These are phyloP conservation scores for Hortiboletus campestris DNA, from an alignment of 768 basidiomycete species.

Conservation along the genomic window DNA sequence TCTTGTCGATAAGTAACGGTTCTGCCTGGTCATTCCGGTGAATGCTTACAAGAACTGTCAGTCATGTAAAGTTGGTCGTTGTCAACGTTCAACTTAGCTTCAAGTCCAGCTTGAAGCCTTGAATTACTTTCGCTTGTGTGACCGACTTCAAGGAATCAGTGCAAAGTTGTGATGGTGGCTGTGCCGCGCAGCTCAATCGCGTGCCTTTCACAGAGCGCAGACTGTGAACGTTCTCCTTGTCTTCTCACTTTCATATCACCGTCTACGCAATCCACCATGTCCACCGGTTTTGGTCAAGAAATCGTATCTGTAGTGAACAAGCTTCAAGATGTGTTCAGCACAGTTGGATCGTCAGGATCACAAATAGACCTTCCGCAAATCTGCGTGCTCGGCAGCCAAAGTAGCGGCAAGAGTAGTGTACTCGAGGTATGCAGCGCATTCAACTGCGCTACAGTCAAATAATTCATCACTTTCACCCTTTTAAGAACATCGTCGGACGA, in stretches of 20 bases:
- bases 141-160: no score
- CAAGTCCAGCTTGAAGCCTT: background rate
- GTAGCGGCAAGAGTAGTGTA: slow-evolving; percentile 92
- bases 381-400: slow-evolving; percentile 88
- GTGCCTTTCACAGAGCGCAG: slow-evolving; percentile 19
- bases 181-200: slow-evolving; percentile 22
- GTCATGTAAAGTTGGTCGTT: background rate
- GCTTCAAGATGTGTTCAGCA: slow-evolving; percentile 86
- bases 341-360: slow-evolving; percentile 74
- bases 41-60: background rate
- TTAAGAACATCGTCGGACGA: slow-evolving; percentile 93
- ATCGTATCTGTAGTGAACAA: slow-evolving; percentile 84
- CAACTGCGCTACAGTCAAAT: background rate
- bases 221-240: slow-evolving; percentile 8
- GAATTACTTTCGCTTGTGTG: no score
- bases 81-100: background rate
- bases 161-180: slow-evolving; percentile 21
- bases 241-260: slow-evolving; percentile 16
- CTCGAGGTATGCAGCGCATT: slow-evolving; percentile 60
- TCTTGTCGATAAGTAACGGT: background rate
- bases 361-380: slow-evolving; percentile 91
- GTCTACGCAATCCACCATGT: slow-evolving; percentile 28
- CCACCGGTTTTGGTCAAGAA: slow-evolving; percentile 73
- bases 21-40: background rate
- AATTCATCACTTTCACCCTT: slow-evolving; percentile 9